These are phyloP conservation scores for Mycena chlorophos DNA, from an alignment of 768 basidiomycete species.

Conservation along the genomic window DNA sequence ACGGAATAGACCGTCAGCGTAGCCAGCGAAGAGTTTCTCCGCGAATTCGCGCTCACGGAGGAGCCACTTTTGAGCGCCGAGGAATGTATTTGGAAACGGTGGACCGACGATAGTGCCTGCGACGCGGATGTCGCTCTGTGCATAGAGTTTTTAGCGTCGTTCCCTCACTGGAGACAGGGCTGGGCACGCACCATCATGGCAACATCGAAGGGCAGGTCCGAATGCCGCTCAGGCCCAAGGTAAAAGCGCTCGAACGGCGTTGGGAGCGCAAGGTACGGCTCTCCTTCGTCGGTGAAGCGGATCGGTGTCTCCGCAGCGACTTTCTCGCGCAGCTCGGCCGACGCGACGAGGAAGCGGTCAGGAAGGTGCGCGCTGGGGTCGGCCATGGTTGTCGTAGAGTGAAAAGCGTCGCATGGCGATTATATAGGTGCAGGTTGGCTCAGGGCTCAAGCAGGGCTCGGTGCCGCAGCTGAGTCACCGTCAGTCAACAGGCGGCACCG, in stretches of 20 bases:
- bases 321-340: slow-evolving; percentile 6
- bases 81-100: slow-evolving; percentile 12
- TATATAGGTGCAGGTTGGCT: too few relatives aligned
- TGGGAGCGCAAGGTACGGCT: slow-evolving; percentile 18
- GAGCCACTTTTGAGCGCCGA: slow-evolving; percentile 4
- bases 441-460: too few relatives aligned
- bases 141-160: neutral
- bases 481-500: too few relatives aligned
- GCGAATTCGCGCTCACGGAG: slow-evolving; percentile 8
- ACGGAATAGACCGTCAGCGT: slow-evolving; percentile 7
- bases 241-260: slow-evolving; percentile 16
- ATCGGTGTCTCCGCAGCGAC: slow-evolving; percentile 13
- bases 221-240: slow-evolving; percentile 12
- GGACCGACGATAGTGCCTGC: slow-evolving; percentile 14
- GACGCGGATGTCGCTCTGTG: slow-evolving; percentile 22
- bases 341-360: slow-evolving; percentile 15
- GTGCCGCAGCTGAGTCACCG: too few relatives aligned
- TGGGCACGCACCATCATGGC: slow-evolving; percentile 17
- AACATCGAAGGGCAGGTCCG: slow-evolving; percentile 9
- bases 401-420: too few relatives aligned
- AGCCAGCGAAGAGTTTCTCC: slow-evolving; percentile 6
- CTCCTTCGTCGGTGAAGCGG: slow-evolving; percentile 10
- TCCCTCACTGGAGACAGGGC: too few relatives aligned
- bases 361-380: neutral
- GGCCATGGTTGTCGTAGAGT: too few relatives aligned